Evolutionary conservation across 352 stramenopile genomes (phyloP).

Genomic region (Phytophthora boehmeriae): DNA sequence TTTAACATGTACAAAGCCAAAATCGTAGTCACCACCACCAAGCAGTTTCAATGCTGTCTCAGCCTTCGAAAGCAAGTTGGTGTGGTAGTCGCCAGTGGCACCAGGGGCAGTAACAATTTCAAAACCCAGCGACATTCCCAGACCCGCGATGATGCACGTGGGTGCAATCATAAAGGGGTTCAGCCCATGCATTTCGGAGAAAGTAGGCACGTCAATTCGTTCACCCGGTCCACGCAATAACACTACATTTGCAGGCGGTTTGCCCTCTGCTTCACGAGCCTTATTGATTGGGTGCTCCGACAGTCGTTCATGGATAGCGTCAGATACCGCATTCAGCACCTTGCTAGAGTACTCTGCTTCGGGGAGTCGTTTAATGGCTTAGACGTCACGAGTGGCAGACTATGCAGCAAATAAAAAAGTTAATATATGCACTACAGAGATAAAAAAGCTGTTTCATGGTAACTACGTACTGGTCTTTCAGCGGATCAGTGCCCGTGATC

Average conservation of each 20-base stretch:
- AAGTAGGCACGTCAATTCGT: conserved; percentile 85
- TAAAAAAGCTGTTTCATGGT: background rate
- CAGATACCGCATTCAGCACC: conserved; percentile 80
- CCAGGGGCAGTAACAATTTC: conserved; percentile 71
- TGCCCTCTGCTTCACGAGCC: conserved; percentile 44
- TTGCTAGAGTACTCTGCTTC: conserved; percentile 82
- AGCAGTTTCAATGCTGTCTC: conserved; percentile 70
- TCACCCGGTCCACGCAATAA: conserved; percentile 83
- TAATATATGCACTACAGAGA: conserved; percentile 6
- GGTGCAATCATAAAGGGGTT: conserved; percentile 89
- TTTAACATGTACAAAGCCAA: conserved; percentile 88
- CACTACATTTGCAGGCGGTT: conserved; percentile 88
- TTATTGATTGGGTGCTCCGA: conserved; percentile 82
- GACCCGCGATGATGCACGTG: conserved; percentile 88
- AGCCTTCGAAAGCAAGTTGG: conserved; percentile 81
- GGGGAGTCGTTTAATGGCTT: conserved; percentile 62
- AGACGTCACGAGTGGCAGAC: conserved; percentile 67
- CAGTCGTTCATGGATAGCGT: conserved; percentile 66
- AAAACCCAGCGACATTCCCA: conserved; percentile 88
- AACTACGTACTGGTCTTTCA: conserved; percentile 83
- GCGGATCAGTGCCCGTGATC: conserved; percentile 86
- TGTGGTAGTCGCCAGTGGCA: conserved; percentile 87
- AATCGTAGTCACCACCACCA: conserved; percentile 52
- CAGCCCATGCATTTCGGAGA: conserved; percentile 81
- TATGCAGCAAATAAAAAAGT: conserved; percentile 27